Evolutionary conservation across 306 rosid genomes (phyloP).

Genomic region (Dryas drummondii): DNA sequence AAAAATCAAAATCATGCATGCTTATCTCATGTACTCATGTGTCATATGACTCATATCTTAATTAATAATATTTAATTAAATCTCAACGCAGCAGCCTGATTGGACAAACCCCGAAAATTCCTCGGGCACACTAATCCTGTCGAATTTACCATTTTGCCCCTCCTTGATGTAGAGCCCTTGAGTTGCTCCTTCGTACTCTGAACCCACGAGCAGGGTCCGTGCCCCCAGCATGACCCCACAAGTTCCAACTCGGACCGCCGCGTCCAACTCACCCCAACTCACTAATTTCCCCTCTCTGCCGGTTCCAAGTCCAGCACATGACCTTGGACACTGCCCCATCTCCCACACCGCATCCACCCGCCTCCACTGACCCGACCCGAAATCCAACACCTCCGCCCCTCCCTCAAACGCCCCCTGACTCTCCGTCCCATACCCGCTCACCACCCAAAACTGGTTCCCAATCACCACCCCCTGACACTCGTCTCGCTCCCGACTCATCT

Average conservation of each 20-base stretch:
- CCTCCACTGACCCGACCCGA: conserved; percentile 44
- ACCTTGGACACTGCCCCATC: conserved; percentile 36
- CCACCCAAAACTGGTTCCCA: conserved; percentile 51
- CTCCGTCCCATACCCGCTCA: conserved; percentile 52
- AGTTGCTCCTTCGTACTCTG: conserved; percentile 43
- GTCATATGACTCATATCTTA: neutral
- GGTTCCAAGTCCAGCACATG: conserved; percentile 28
- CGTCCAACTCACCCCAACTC: conserved; percentile 30
- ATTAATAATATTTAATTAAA: conserved; percentile 10
- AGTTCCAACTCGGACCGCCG: conserved; percentile 26
- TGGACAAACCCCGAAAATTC: conserved; percentile 46
- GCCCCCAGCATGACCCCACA: conserved; percentile 28
- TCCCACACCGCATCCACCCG: conserved; percentile 45
- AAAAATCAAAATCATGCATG: neutral
- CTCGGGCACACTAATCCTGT: conserved; percentile 25
- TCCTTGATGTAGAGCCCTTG: conserved; percentile 26
- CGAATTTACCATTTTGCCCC: conserved; percentile 40
- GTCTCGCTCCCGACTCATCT: conserved; percentile 51
- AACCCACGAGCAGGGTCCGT: conserved; percentile 31
- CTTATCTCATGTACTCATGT: neutral
- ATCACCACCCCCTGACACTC: conserved; percentile 53
- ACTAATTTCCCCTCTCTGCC: conserved; percentile 32
- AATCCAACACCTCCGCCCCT: conserved; percentile 37
- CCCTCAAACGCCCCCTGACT: conserved; percentile 46
- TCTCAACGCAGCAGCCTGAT: conserved; percentile 47